Percentiles rank a stretch among this genome's conserved stretches.
Evolutionary conservation across 176 grass and related monocot species (phyloP).

Genomic region (Avena atlantica): DNA sequence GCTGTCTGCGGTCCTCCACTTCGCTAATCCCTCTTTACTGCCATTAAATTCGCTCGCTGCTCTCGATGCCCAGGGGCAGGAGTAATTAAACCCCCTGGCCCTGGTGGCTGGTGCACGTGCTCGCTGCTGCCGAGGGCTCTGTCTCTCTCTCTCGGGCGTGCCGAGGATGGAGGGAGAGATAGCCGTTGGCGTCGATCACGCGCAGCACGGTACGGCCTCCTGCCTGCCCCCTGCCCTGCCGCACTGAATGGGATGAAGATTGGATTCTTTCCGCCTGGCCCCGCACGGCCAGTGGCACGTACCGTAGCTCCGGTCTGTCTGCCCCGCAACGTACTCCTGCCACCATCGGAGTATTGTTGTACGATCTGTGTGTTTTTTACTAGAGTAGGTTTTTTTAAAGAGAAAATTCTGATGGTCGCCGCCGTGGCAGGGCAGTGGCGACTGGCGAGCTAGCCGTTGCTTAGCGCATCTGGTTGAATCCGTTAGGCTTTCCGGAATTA

Average conservation of each 20-base stretch:
- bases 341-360: background rate
- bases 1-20: background rate
- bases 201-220: constrained; percentile 20
- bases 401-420: too few relatives aligned
- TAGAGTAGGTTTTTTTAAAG: background rate
- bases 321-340: constrained; percentile 22
- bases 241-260: constrained; percentile 44
- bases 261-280: constrained; percentile 33
- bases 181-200: constrained; percentile 50
- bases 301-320: constrained; percentile 6
- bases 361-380: background rate
- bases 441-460: constrained; percentile 52
- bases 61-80: constrained; percentile 15
- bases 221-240: background rate
- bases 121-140: constrained; percentile 30
- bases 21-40: constrained; percentile 22
- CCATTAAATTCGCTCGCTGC: constrained; percentile 35
- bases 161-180: background rate
- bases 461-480: constrained; percentile 55
- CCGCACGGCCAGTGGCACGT: background rate
- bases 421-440: background rate
- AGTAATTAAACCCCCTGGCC: background rate
- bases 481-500: constrained; percentile 32
- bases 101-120: constrained; percentile 40
- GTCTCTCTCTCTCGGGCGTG: background rate